Base-by-base conservation (phyloP, 2,329 filamentous ascomycete genomes). In the Colletotrichum euphorbiae region DNA sequence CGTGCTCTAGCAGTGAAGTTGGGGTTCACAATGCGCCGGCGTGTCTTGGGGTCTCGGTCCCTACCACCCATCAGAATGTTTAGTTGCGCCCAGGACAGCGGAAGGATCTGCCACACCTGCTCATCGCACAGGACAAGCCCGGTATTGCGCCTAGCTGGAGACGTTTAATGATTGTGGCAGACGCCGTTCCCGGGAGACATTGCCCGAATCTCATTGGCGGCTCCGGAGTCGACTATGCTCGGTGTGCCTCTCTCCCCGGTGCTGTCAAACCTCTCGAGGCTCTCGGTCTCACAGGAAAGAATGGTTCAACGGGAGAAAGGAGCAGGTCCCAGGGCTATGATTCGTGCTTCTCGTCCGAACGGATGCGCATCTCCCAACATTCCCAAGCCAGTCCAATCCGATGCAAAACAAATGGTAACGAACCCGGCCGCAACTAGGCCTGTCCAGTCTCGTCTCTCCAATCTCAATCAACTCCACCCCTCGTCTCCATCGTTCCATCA, bases 401-500 rank as follows among this genome's bases (percentile, higher is more conserved):
- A 54, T 13, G 65, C 38, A n/a, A 52, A n/a, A 31, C 60, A 46
- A 57, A 64, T 40, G 19, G 12, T 36, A 46, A 31, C 7, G 33
- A 65, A 36, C 46, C 7, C 42, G 55, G 54, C 17, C 38, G 48
- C 48, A 28, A 54, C 15, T 40, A 62, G 38, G 46, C 48, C 24
- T 4, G 24, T 4, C 24, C 61, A 68, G 61, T 68, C 62, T 42
- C 33, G 40, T 43, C 50, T 66, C 62, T 28, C 36, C 57, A 69
- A 69, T 67, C 43, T 67, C 57, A 48, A 43, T 42, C 42, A n/a
- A 36, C 62, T 45, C 67, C 66, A 69, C 66, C 17, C 17, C 28
- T 12, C 7, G 66, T 60, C 31, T 33, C 57, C 67, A 62, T 67
- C 50, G 67, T 71, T 73, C 72, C 68, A 71, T 72, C 69, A 73